These are phyloP conservation scores for Sphagnum magellanicum DNA, from an alignment of 228 moss, liverwort and hornwort species.

Conservation along the genomic window DNA sequence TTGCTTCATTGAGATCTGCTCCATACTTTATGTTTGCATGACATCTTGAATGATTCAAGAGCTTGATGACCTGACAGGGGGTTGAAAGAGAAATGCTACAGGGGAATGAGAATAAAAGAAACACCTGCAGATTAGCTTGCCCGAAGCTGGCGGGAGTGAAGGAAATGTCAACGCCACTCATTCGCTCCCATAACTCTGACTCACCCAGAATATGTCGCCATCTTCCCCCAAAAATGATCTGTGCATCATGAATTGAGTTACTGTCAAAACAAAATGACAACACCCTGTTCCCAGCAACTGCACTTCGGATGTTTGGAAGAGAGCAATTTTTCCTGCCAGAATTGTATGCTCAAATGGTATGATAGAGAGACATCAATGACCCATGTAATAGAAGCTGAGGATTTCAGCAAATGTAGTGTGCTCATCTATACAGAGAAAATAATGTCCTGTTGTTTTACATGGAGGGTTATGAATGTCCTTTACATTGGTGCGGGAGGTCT, in stretches of 20 bases:
- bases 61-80: no score
- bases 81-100: neutral
- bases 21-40: no score
- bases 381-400: neutral
- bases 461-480: neutral
- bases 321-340: no score
- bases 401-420: no score
- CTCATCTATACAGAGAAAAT: neutral
- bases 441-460: no score
- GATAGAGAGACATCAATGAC: neutral
- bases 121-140: constrained; percentile 83
- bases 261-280: neutral
- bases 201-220: constrained; percentile 93
- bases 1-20: no score
- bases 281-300: no score
- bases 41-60: no score
- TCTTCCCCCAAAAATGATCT: constrained; percentile 92
- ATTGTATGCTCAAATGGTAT: no score
- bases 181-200: constrained; percentile 78
- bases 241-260: constrained; percentile 1
- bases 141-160: constrained; percentile 93
- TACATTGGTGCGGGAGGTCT: constrained; percentile 83
- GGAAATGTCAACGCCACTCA: constrained; percentile 88
- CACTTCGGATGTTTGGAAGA: no score
- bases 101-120: neutral